phyloP scores from a whole-genome alignment of 768 basidiomycete genomes.

The Rhodotorula paludigena region DNA sequence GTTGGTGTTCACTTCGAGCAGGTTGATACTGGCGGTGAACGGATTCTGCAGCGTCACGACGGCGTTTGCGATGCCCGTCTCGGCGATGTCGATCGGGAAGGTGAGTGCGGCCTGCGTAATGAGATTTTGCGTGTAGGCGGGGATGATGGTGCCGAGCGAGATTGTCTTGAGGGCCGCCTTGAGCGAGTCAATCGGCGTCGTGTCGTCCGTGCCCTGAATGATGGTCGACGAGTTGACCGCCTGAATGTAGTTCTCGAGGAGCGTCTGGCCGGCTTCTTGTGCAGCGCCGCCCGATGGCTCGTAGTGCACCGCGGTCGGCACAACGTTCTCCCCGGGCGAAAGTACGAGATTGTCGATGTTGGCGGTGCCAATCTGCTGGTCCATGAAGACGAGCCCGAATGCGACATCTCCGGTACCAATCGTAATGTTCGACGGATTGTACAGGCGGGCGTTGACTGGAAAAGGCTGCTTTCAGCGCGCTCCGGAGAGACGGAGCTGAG shows the following conservation, averaged over 20 bases:
- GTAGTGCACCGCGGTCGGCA: constrained; percentile 63
- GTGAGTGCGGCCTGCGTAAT: constrained; percentile 55
- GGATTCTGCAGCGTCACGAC: constrained; percentile 62
- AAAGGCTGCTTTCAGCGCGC: background rate
- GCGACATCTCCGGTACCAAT: constrained; percentile 62
- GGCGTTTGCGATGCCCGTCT: constrained; percentile 59
- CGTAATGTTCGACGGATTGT: constrained; percentile 55
- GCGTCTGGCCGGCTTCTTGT: constrained; percentile 53
- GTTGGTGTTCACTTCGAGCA: constrained; percentile 56
- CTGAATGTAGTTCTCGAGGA: constrained; percentile 67
- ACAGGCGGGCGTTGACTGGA: constrained; percentile 55
- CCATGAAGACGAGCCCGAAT: constrained; percentile 59
- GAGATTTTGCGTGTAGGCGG: constrained; percentile 61
- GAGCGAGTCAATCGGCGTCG: constrained; percentile 61
- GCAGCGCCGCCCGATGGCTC: constrained; percentile 56
- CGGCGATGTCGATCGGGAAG: constrained; percentile 61
- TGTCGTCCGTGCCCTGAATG: constrained; percentile 57
- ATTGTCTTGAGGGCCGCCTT: constrained; percentile 61
- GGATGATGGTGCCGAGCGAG: constrained; percentile 59
- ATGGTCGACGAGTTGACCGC: constrained; percentile 52
- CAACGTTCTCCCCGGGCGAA: constrained; percentile 57
- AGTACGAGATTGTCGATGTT: constrained; percentile 59
- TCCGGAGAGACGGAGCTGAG: background rate
- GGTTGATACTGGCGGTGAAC: constrained; percentile 66
- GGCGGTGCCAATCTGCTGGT: constrained; percentile 58